Conservation (phyloP, 345 rosid genomes). For the Citrus mangshanensis region DNA sequence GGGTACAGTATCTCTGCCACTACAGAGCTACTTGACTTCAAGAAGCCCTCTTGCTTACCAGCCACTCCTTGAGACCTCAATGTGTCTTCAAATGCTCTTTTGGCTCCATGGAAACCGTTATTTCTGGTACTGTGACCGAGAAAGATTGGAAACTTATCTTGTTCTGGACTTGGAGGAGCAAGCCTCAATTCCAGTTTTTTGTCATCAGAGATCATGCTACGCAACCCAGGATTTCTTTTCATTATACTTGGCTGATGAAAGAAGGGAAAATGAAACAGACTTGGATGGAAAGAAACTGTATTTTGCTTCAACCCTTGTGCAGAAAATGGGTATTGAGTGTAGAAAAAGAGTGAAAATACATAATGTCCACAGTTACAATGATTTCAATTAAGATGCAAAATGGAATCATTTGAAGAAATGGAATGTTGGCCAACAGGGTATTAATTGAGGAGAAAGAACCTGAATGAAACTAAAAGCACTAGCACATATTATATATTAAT, state of each 20-base stretch:
- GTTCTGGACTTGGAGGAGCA: slow-evolving; percentile 35
- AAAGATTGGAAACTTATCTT: slow-evolving; percentile 1
- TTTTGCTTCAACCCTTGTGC: background rate
- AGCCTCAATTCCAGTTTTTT: slow-evolving; percentile 42
- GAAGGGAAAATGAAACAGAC: background rate
- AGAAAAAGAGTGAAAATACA: background rate
- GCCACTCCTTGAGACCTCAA: slow-evolving; percentile 5
- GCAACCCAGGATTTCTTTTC: slow-evolving; percentile 19
- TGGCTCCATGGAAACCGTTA: slow-evolving; percentile 16
- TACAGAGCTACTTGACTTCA: slow-evolving; percentile 3
- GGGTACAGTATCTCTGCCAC: slow-evolving; percentile 15
- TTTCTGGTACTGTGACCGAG: background rate
- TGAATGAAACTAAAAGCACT: slow-evolving; percentile 3
- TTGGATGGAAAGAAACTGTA: background rate
- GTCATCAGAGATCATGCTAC: slow-evolving; percentile 18
- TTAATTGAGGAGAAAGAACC: background rate
- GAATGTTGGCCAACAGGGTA: background rate
- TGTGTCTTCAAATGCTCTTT: slow-evolving; percentile 27
- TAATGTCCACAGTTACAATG: background rate
- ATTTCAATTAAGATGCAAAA: background rate
- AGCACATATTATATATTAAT: background rate
- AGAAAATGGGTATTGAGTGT: background rate
- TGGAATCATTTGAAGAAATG: background rate
- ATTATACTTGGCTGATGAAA: slow-evolving; percentile 5
- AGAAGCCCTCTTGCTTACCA: background rate